These are phyloP conservation scores for Leishmania tropica DNA, from an alignment of 208 protist genomes.

Conservation along the genomic window DNA sequence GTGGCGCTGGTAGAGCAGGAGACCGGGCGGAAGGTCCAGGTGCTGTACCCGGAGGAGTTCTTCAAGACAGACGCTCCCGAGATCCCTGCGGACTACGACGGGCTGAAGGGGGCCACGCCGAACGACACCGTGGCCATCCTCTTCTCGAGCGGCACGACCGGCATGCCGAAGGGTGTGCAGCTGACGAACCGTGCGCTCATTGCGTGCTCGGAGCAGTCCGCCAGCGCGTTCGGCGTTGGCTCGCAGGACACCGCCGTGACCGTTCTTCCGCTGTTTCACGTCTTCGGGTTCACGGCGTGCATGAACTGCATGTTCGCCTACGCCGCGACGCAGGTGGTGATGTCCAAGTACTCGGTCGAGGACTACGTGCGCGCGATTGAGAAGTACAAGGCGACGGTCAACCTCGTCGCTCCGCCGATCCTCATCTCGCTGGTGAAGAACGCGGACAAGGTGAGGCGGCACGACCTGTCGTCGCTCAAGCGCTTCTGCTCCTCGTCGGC, in stretches of 20 bases:
- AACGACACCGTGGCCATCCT: slow-evolving; percentile 49
- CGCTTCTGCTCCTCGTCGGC: slow-evolving; percentile 59
- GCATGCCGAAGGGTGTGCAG: slow-evolving; percentile 65
- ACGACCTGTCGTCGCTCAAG: slow-evolving; percentile 22
- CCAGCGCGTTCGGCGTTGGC: slow-evolving; percentile 1
- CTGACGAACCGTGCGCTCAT: slow-evolving; percentile 35
- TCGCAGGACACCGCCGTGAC: slow-evolving; percentile 34
- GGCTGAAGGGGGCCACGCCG: slow-evolving; percentile 14
- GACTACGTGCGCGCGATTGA: slow-evolving; percentile 40
- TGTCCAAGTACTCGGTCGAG: slow-evolving; percentile 51
- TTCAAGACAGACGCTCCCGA: slow-evolving; percentile 17
- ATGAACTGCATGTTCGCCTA: slow-evolving; percentile 34
- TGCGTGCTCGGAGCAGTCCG: slow-evolving; percentile 38
- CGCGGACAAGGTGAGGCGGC: slow-evolving; percentile 38
- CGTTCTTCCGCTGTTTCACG: slow-evolving; percentile 86
- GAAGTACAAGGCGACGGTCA: slow-evolving; percentile 50
- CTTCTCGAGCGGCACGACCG: slow-evolving; percentile 51
- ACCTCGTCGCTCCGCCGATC: slow-evolving; percentile 80
- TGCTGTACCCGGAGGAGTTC: slow-evolving; percentile 42
- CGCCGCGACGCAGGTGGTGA: slow-evolving; percentile 33
- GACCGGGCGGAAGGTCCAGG: slow-evolving; percentile 29
- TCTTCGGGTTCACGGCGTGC: slow-evolving; percentile 71
- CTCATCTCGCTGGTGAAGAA: slow-evolving; percentile 64
- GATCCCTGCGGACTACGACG: slow-evolving; percentile 41
- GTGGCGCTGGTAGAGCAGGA: slow-evolving; percentile 36